These are phyloP conservation scores for Thalassiosira profunda DNA, from an alignment of 108 stramenopile species.

Conservation along the genomic window DNA sequence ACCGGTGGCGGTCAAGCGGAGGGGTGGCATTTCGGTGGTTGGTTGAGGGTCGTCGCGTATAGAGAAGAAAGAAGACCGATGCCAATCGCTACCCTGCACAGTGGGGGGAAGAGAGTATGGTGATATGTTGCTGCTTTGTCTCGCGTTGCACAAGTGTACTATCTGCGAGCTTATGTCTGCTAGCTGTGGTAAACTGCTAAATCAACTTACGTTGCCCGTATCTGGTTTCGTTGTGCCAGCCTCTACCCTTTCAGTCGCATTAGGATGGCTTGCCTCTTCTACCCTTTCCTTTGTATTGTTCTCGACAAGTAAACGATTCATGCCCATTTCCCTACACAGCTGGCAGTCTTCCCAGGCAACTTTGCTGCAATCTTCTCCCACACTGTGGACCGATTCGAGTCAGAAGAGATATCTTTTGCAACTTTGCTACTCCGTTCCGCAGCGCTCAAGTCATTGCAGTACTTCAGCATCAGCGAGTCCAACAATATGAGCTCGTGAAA, in stretches of 20 bases:
- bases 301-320: neutral
- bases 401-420: neutral
- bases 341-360: conserved; percentile 27
- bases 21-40: neutral
- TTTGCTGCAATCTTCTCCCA: conserved; percentile 28
- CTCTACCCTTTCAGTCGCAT: no score
- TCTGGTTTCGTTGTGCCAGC: no score
- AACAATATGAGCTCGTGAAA: conserved; percentile 13
- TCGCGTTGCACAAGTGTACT: no score
- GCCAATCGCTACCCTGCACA: no score
- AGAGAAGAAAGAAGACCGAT: no score
- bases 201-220: no score
- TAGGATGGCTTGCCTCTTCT: no score
- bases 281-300: no score
- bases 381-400: neutral
- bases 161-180: no score
- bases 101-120: no score
- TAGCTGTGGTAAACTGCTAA: no score
- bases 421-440: neutral
- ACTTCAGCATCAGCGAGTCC: conserved; percentile 22
- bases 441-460: conserved; percentile 4
- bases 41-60: conserved; percentile 1
- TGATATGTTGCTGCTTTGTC: no score
- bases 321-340: conserved; percentile 11
- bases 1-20: conserved; percentile 54